Percentiles rank a stretch among this genome's conserved stretches.
Evolutionary conservation across 78 protist species (phyloP).

Genomic region (Dictyostelium firmibasis): DNA sequence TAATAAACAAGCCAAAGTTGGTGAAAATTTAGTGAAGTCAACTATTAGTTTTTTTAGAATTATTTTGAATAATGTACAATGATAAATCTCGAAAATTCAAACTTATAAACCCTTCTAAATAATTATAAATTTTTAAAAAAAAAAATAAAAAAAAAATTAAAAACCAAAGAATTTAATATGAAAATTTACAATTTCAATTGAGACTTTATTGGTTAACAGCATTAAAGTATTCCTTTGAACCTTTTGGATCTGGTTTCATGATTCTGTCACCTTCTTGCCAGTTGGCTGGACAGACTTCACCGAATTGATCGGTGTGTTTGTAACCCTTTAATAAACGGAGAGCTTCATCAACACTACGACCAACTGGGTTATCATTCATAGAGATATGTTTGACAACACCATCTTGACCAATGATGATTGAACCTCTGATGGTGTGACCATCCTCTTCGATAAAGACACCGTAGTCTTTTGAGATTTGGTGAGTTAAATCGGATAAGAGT

Average conservation of each 20-base stretch:
- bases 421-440: constrained; percentile 90
- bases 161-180: background rate
- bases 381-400: constrained; percentile 87
- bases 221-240: constrained; percentile 53
- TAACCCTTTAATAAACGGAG: constrained; percentile 89
- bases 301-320: constrained; percentile 74
- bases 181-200: too few species aligned
- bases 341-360: constrained; percentile 92
- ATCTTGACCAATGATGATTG: constrained; percentile 85
- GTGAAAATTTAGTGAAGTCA: too few species aligned
- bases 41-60: too few species aligned
- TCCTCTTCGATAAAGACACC: constrained; percentile 91
- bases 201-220: constrained; percentile 27
- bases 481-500: constrained; percentile 90
- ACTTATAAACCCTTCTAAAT: too few species aligned
- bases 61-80: too few species aligned
- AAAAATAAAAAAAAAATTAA: too few species aligned
- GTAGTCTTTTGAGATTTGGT: constrained; percentile 89
- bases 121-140: too few species aligned
- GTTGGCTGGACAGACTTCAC: constrained; percentile 85
- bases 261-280: constrained; percentile 74
- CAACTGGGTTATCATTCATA: constrained; percentile 93
- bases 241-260: constrained; percentile 80
- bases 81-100: too few species aligned
- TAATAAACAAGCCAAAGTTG: too few species aligned